These are phyloP conservation scores for Rhizophagus clarus DNA, from an alignment of 192 early-diverging fungal species.

Conservation along the genomic window DNA sequence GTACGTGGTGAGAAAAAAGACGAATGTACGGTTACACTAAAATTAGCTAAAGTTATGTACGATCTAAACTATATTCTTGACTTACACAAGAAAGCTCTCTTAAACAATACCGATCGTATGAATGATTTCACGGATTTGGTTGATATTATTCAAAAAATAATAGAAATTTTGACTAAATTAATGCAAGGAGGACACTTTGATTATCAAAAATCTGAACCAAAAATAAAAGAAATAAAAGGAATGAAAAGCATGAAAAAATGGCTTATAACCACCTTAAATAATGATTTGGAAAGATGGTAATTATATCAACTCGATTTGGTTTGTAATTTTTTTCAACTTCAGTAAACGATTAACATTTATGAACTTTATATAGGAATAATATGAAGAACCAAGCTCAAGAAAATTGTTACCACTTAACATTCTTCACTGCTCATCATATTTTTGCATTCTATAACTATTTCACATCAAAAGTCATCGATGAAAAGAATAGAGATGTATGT, in stretches of 20 bases:
- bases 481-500: constrained; percentile 4
- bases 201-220: constrained; percentile 20
- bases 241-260: constrained; percentile 12
- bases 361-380: background rate
- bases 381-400: background rate
- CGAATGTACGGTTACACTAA: constrained; percentile 11
- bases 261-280: background rate
- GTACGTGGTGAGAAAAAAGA: background rate
- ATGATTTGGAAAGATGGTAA: constrained; percentile 29
- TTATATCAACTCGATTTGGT: background rate
- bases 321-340: background rate
- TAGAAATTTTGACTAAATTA: constrained; percentile 19
- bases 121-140: constrained; percentile 9
- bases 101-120: background rate
- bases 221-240: background rate
- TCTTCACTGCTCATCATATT: constrained; percentile 24
- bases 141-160: constrained; percentile 12
- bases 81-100: background rate
- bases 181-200: constrained; percentile 30
- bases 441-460: constrained; percentile 28
- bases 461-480: background rate
- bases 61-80: background rate
- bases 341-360: background rate
- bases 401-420: constrained; percentile 30
- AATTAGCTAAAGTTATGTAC: background rate